These are phyloP conservation scores for Debaryomyces sp. DNA, from an alignment of 1,139 yeast genomes.

Conservation along the genomic window DNA sequence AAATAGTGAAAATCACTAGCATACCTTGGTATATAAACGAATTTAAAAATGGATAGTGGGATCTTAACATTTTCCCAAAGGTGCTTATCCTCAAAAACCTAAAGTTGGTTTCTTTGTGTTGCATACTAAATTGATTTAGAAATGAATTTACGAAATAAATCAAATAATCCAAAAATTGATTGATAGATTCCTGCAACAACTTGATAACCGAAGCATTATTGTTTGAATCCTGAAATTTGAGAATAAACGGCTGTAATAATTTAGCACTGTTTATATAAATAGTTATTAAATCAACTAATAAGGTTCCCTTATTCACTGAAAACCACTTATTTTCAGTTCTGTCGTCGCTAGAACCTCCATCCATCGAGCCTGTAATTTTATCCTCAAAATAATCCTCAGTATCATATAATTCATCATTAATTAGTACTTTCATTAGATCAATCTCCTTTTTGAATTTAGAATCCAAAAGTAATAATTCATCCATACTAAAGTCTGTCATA, in stretches of 20 bases:
- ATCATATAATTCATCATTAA: slow-evolving; percentile 19
- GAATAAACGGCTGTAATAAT: slow-evolving; percentile 53
- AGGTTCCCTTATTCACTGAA: slow-evolving; percentile 35
- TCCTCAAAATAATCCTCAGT: slow-evolving; percentile 9
- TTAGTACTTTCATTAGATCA: slow-evolving; percentile 30
- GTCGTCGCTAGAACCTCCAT: slow-evolving; percentile 15
- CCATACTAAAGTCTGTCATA: slow-evolving; percentile 46
- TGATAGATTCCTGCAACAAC: slow-evolving; percentile 38
- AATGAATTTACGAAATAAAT: slow-evolving; percentile 29
- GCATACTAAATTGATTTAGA: slow-evolving; percentile 20
- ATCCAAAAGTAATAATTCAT: slow-evolving; percentile 43
- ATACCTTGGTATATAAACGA: slow-evolving; percentile 55
- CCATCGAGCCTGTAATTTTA: slow-evolving; percentile 3
- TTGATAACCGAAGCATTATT: slow-evolving; percentile 30
- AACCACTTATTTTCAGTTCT: slow-evolving; percentile 30
- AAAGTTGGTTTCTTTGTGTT: slow-evolving; percentile 10
- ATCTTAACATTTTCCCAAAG: slow-evolving; percentile 38
- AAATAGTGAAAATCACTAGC: slow-evolving; percentile 51
- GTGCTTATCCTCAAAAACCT: slow-evolving; percentile 20
- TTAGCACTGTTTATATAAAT: slow-evolving; percentile 54
- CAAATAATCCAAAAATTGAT: slow-evolving; percentile 40
- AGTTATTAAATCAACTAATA: slow-evolving; percentile 47
- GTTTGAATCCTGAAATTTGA: slow-evolving; percentile 36
- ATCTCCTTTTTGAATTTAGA: slow-evolving; percentile 45
- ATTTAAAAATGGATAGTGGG: slow-evolving; percentile 49